Evolutionary conservation across 257 asterid species (phyloP).

Genomic region (Solanum chaucha): DNA sequence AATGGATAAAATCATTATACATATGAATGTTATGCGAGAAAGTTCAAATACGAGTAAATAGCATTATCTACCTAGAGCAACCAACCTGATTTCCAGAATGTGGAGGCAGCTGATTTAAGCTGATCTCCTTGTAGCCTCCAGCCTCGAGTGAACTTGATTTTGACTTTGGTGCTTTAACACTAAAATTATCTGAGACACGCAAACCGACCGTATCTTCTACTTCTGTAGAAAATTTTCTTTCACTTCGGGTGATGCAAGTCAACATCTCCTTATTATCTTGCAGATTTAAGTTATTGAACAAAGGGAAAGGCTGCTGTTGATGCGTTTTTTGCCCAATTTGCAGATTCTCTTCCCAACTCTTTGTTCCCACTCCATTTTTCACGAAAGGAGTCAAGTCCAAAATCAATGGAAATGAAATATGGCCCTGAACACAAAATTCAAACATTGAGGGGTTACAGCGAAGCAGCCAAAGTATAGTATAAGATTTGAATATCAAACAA

Average conservation of each 20-base stretch:
- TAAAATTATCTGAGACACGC: slow-evolving; percentile 3
- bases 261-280: slow-evolving; percentile 12
- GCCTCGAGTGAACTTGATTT: slow-evolving; percentile 6
- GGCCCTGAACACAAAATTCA: slow-evolving; percentile 35
- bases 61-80: not conserved
- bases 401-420: slow-evolving; percentile 55
- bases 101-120: not conserved
- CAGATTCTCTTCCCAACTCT: slow-evolving; percentile 19
- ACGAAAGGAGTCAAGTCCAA: slow-evolving; percentile 55
- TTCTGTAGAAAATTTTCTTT: slow-evolving; percentile 3
- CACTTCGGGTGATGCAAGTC: slow-evolving; percentile 11
- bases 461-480: not conserved
- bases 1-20: not conserved
- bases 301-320: slow-evolving; percentile 15
- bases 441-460: not conserved
- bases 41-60: not conserved
- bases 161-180: not conserved
- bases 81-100: slow-evolving; percentile 16
- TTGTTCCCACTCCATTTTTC: slow-evolving; percentile 32
- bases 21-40: not conserved
- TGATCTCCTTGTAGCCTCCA: slow-evolving; percentile 4
- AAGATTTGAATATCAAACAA: not conserved
- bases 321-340: slow-evolving; percentile 9
- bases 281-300: slow-evolving; percentile 18
- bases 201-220: slow-evolving; percentile 6